Evolutionary conservation across 2,329 filamentous ascomycete species (phyloP), one percentile per base, ranked within the genome.

Genomic region (Stenocarpella maydis): DNA sequence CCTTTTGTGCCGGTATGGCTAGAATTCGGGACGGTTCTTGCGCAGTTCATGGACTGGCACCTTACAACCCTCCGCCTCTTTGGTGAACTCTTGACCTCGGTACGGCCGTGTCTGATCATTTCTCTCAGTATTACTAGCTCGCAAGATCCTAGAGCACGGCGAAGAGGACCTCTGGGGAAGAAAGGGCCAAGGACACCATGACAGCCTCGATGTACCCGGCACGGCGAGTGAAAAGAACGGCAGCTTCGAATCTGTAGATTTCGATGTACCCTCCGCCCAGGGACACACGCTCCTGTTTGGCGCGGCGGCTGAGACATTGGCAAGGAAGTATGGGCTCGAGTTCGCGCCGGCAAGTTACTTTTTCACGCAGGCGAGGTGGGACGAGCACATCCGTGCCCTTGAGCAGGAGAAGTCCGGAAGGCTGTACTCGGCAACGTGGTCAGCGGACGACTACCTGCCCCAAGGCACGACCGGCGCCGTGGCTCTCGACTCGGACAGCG

Each of bases 401-500:
- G 79, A 84, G 67, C 80, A 84, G 41, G 85, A 88, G 74, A 82
- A 78, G 68, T 71, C 74, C 2, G 82, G 79, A 31, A 37, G 6
- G 49, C 53, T 41, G 37, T 82, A 79, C 1, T 71, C 79, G 4
- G 82, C 83, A 21, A 84, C 82, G 2, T 92, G 88, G 88, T 86
- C 89, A 73, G 82, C 80, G 3, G 82, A 87, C 1, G 87, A 90
- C 73, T 94, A 91, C 76, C 83, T 97, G 19, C 91, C 93, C 0
- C 93, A 97, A 79, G 94, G 94, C 0, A 97, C 94, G 0, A 91
- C 92, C 37, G 94, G 94, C 1, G 93, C 92, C 9, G 93, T 97
- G 0, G 93, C 92, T 28, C 81, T 97, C 9, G 94, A 97, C 78
- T 83, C 82, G n/a, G 86, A 90, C 49, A 94, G 94, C 0, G 88